Conservation (phyloP, 768 basidiomycete genomes). For the Candolleomyces efflorescens region DNA sequence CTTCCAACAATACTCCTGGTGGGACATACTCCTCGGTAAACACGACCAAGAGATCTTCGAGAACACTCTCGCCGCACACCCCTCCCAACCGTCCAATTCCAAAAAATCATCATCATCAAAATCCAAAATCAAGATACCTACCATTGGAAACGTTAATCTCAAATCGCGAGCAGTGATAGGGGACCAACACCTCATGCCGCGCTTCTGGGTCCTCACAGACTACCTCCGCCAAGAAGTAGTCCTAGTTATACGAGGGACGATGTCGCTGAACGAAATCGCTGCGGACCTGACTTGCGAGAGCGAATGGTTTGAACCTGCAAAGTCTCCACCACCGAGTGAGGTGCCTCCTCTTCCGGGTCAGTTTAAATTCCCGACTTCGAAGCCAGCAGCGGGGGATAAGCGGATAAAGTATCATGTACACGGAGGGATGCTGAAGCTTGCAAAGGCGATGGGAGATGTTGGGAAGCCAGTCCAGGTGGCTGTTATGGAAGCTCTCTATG, state of each 20-base stretch:
- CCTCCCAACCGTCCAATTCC: neutral
- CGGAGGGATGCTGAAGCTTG: conserved; percentile 77
- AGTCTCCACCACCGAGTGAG: conserved; percentile 25
- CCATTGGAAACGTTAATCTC: conserved; percentile 38
- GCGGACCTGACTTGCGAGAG: conserved; percentile 83
- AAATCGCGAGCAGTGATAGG: conserved; percentile 60
- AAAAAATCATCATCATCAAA: conserved; percentile 18
- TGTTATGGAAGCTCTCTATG: conserved; percentile 62
- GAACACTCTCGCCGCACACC: conserved; percentile 37
- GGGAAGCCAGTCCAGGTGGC: conserved; percentile 77
- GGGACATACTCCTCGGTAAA: conserved; percentile 74
- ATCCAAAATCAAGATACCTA: conserved; percentile 17
- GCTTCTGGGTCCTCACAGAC: conserved; percentile 85
- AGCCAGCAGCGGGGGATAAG: conserved; percentile 6
- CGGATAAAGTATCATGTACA: conserved; percentile 58
- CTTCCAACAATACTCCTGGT: conserved; percentile 61
- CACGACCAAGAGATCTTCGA: conserved; percentile 85
- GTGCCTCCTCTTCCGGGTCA: conserved; percentile 32
- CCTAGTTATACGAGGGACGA: conserved; percentile 74
- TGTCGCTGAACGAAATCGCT: conserved; percentile 84
- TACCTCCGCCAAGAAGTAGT: conserved; percentile 71
- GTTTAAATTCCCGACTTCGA: conserved; percentile 31
- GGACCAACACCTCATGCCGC: conserved; percentile 67
- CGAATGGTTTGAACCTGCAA: conserved; percentile 57
- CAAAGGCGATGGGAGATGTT: conserved; percentile 69